These are phyloP conservation scores for Volvariella surrecta DNA, from an alignment of 1,284 basidiomycete genomes.

Conservation along the genomic window DNA sequence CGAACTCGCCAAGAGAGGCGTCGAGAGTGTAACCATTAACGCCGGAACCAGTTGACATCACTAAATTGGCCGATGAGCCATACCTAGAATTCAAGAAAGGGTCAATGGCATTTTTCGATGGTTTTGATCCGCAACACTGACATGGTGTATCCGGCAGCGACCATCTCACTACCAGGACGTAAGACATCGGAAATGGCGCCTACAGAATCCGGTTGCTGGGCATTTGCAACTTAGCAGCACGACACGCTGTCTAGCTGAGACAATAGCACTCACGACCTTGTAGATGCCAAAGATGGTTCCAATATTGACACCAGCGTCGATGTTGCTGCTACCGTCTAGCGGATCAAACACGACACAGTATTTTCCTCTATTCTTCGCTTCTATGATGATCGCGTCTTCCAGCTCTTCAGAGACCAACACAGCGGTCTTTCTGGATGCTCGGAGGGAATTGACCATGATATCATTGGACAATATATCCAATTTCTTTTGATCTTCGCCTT, in stretches of 20 bases:
- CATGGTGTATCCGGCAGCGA: constrained; percentile 97
- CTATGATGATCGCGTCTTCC: constrained; percentile 89
- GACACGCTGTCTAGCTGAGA: neutral
- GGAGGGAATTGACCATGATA: constrained; percentile 97
- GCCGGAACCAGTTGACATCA: constrained; percentile 91
- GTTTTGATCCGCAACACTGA: constrained; percentile 31
- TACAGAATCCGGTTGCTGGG: constrained; percentile 63
- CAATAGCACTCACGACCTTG: constrained; percentile 55
- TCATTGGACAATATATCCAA: constrained; percentile 97
- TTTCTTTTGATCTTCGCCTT: constrained; percentile 99
- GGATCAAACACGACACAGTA: constrained; percentile 99
- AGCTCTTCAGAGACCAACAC: constrained; percentile 97
- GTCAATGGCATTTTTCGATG: constrained; percentile 8
- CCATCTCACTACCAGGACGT: constrained; percentile 94
- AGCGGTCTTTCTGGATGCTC: constrained; percentile 90
- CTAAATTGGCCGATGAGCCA: constrained; percentile 96
- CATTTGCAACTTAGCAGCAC: neutral
- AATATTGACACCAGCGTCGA: constrained; percentile 99
- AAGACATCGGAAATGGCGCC: constrained; percentile 85
- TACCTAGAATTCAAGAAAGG: constrained; percentile 56
- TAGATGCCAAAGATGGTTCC: constrained; percentile 99
- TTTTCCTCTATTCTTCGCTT: constrained; percentile 68
- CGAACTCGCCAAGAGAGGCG: constrained; percentile 94
- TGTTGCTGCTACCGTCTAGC: constrained; percentile 96
- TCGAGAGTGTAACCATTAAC: constrained; percentile 99